Evolutionary conservation across 2,329 filamentous ascomycete species (phyloP), one percentile per base, ranked within the genome.

Genomic region (Fusarium algeriense): DNA sequence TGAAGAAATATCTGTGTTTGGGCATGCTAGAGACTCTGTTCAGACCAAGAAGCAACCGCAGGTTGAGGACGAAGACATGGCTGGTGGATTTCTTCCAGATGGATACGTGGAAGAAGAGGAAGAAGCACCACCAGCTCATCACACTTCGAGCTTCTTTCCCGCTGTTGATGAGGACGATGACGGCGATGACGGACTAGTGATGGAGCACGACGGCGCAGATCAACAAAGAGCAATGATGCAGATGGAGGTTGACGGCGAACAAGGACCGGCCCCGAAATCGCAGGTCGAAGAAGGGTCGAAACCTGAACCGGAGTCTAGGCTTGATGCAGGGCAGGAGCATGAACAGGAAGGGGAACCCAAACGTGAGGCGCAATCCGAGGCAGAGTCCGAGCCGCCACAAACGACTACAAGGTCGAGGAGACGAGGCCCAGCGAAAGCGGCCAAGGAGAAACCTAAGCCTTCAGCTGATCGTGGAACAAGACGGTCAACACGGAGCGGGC

Each of bases 1-100:
- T 45, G 85, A 87, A 13, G 81, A 81, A 30, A 81, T 85, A 6
- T 86, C 89, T 19, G 85, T 88, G 2, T 84, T 89, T 67, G 89
- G 88, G 44, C 87, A 88, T 32, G 86, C 84, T 48, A 77, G 67
- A 35, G 64, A 69, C 49, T 64, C 62, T 6, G 20, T 56, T 5
- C 58, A 60, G 4, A 26, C 53, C 9, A 69, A 69, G 35, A 67
- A 72, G 52, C 63, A 73, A 35, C 73, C 76, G 56, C 66, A 73
- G 7, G 66, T 77, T 23, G 78, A 80, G 4, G 83, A 86, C 12
- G 86, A 87, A 64, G 85, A 88, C 13, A 85, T 85, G 82, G 89
- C 84, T 1, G 90, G 90, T 1, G 90, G 89, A 0, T 91, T 91
- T 71, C 77, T 91, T 12, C 88, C 86, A 0, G 87, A 89, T 62